Evolutionary conservation across 2,329 filamentous ascomycete species (phyloP).

Genomic region (Fusarium sp.): DNA sequence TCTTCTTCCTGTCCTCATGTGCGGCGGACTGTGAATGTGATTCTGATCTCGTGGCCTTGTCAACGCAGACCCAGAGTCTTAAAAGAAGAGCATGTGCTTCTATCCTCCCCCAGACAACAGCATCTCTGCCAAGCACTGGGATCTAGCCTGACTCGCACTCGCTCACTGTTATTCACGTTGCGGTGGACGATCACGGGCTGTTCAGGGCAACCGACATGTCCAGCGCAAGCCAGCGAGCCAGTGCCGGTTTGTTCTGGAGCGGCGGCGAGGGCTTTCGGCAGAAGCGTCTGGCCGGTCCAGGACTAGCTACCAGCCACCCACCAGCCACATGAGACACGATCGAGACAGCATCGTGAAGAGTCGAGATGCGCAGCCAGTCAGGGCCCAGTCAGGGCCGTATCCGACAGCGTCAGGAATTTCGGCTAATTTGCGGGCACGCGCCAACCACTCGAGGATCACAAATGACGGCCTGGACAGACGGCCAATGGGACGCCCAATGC

Average conservation of each 20-base stretch:
- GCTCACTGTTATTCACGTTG: slow-evolving; percentile 16
- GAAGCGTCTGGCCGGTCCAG: slow-evolving; percentile 21
- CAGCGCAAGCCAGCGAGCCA: slow-evolving; percentile 11
- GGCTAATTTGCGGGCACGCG: slow-evolving; percentile 43
- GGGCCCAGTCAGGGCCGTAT: slow-evolving; percentile 13
- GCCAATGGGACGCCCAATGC: slow-evolving; percentile 33
- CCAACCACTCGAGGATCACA: slow-evolving; percentile 17
- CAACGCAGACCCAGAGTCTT: slow-evolving; percentile 8
- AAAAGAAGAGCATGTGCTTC: slow-evolving; percentile 30
- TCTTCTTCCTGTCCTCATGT: slow-evolving; percentile 6
- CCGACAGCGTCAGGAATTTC: slow-evolving; percentile 42
- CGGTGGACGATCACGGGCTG: slow-evolving; percentile 23
- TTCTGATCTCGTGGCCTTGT: slow-evolving; percentile 40
- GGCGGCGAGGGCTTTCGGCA: slow-evolving; percentile 11
- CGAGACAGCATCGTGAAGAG: slow-evolving; percentile 36
- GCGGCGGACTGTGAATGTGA: slow-evolving; percentile 32
- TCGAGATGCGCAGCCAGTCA: slow-evolving; percentile 32
- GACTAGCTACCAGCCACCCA: slow-evolving; percentile 30
- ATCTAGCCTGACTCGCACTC: slow-evolving; percentile 22
- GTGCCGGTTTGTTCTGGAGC: slow-evolving; percentile 11
- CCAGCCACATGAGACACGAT: slow-evolving; percentile 36
- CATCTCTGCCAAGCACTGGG: slow-evolving; percentile 7
- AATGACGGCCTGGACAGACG: slow-evolving; percentile 14
- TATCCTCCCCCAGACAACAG: slow-evolving; percentile 38
- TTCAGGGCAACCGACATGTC: slow-evolving; percentile 33